Evolutionary conservation across 805 yeast species (phyloP).

Genomic region (Scheffersomyces ergatensis): DNA sequence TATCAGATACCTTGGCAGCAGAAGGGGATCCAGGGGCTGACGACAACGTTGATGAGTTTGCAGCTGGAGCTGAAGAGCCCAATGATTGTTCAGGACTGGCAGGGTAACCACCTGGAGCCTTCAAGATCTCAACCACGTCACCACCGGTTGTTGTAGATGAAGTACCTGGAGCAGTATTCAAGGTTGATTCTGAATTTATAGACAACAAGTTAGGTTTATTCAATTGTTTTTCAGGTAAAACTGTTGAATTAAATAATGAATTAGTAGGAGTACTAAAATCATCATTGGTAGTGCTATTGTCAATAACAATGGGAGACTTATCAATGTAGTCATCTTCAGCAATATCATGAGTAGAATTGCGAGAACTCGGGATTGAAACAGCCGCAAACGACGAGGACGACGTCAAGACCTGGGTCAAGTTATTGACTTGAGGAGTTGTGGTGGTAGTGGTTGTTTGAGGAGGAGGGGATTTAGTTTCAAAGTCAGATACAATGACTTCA

Average conservation of each 20-base stretch:
- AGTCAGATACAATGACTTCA: constrained; percentile 9
- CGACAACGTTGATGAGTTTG: no score
- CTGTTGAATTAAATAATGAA: constrained; percentile 13
- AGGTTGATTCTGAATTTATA: constrained; percentile 35
- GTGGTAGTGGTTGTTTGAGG: background rate
- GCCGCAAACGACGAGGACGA: constrained; percentile 37
- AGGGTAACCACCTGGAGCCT: constrained; percentile 18
- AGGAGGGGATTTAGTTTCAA: constrained; percentile 7
- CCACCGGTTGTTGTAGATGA: background rate
- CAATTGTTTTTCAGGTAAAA: background rate
- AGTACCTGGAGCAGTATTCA: background rate
- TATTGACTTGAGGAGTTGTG: constrained; percentile 1
- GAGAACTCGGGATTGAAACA: constrained; percentile 26
- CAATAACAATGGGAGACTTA: no score
- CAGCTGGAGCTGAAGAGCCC: background rate
- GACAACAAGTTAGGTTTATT: constrained; percentile 54
- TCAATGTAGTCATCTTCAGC: no score
- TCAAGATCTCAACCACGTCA: constrained; percentile 11
- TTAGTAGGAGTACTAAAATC: constrained; percentile 22
- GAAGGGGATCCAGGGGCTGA: no score
- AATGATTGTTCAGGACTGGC: constrained; percentile 1
- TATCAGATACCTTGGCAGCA: constrained; percentile 2
- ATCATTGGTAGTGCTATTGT: constrained; percentile 3
- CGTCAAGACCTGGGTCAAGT: constrained; percentile 24
- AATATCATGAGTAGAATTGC: constrained; percentile 6